Conservation (phyloP, 148 eudicot genomes). For the Cornus kousa region DNA sequence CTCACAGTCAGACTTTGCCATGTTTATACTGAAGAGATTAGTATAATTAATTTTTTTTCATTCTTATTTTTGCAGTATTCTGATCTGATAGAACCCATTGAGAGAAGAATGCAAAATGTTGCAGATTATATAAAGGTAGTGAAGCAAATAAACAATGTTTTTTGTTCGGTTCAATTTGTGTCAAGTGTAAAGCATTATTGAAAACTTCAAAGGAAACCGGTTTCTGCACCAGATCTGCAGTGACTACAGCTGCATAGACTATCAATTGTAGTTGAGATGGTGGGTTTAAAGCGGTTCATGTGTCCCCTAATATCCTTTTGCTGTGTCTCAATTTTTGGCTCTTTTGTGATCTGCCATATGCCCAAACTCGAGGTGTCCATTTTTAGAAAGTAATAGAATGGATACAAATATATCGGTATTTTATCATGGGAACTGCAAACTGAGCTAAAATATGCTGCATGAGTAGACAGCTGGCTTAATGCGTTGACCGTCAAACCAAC, state of each 20-base stretch:
- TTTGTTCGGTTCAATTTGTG: background rate
- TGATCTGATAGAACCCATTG: constrained; percentile 78
- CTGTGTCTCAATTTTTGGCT: too few species aligned
- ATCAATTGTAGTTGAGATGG: background rate
- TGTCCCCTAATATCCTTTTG: background rate
- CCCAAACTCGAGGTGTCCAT: background rate
- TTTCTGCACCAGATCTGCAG: background rate
- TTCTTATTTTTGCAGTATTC: constrained; percentile 55
- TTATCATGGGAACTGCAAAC: background rate
- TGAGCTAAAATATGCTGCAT: background rate
- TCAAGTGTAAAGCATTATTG: background rate
- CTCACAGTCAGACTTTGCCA: too few species aligned
- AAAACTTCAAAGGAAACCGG: background rate
- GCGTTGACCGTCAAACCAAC: background rate
- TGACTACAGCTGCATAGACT: background rate
- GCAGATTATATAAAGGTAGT: constrained; percentile 69
- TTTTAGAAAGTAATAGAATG: background rate
- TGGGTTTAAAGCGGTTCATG: background rate
- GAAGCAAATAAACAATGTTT: background rate
- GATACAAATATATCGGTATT: background rate
- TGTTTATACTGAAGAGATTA: background rate
- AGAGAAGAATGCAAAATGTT: constrained; percentile 65
- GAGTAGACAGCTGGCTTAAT: background rate
- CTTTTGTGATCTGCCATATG: background rate
- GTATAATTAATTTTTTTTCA: background rate